These are phyloP conservation scores for Sphagnum fallax DNA, from an alignment of 228 moss, liverwort and hornwort genomes.

Conservation along the genomic window DNA sequence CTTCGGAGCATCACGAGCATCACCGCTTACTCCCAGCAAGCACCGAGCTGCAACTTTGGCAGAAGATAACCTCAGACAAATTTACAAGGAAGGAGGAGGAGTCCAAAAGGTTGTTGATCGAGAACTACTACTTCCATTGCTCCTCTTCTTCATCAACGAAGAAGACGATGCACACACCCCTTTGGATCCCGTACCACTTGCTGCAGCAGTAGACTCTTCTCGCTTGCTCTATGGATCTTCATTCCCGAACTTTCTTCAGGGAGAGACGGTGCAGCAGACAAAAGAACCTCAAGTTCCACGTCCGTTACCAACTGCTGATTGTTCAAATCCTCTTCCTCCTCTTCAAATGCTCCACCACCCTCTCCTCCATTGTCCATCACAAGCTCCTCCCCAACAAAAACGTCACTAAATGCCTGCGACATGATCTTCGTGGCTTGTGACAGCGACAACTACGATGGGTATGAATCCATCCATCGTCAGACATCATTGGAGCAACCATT, in stretches of 20 bases:
- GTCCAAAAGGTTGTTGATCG: conserved; percentile 12
- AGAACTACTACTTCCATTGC: conserved; percentile 7
- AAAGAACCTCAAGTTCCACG: conserved; percentile 16
- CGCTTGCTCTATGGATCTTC: neutral
- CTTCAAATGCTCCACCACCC: neutral
- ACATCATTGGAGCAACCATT: too few species aligned
- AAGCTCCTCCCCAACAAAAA: too few species aligned
- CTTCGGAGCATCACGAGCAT: neutral
- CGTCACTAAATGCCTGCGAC: too few species aligned
- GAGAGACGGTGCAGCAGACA: conserved; percentile 22
- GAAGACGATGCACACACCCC: neutral
- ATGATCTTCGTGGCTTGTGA: too few species aligned
- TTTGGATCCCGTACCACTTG: neutral
- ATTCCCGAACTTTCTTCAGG: conserved; percentile 14
- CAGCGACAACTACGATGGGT: too few species aligned
- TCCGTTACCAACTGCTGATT: conserved; percentile 11
- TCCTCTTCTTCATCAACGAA: conserved; percentile 6
- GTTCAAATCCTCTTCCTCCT: conserved; percentile 3
- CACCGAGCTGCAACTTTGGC: conserved; percentile 60
- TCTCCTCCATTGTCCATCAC: too few species aligned
- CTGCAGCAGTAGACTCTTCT: too few species aligned
- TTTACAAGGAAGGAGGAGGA: conserved; percentile 30
- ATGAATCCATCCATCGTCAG: too few species aligned
- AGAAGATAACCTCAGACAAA: conserved; percentile 58
- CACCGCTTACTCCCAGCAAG: conserved; percentile 28